These are phyloP conservation scores for Peronospora farinosa DNA, from an alignment of 352 stramenopile genomes.

Conservation along the genomic window DNA sequence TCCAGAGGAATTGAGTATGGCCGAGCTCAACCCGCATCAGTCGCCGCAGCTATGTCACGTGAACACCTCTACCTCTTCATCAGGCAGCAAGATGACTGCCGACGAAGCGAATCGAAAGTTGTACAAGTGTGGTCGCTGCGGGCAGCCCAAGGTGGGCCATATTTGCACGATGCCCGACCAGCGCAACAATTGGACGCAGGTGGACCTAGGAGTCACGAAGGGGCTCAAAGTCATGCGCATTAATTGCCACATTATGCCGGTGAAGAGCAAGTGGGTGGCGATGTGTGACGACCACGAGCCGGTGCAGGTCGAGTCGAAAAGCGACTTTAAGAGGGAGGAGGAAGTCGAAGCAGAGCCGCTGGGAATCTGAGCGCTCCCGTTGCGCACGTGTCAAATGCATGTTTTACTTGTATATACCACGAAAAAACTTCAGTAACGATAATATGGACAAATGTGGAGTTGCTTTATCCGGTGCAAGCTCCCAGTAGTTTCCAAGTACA, in stretches of 20 bases:
- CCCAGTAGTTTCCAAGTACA: too few relatives aligned
- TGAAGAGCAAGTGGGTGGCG: constrained; percentile 58
- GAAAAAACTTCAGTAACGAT: constrained; percentile 16
- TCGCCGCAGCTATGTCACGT: constrained; percentile 23
- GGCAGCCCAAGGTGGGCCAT: constrained; percentile 80
- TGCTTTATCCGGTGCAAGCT: too few relatives aligned
- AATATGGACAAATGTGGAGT: constrained; percentile 24
- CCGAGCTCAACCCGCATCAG: constrained; percentile 28
- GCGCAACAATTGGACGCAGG: constrained; percentile 82
- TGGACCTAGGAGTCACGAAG: constrained; percentile 71
- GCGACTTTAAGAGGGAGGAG: constrained; percentile 23
- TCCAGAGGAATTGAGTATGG: constrained; percentile 53
- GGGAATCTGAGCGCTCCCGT: constrained; percentile 11
- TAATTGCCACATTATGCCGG: constrained; percentile 66
- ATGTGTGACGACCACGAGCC: constrained; percentile 59
- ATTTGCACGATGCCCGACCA: constrained; percentile 83
- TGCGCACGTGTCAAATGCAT: constrained; percentile 9
- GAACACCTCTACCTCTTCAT: constrained; percentile 19
- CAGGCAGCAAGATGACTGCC: constrained; percentile 14
- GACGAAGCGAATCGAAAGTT: constrained; percentile 61
- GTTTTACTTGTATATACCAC: constrained; percentile 19
- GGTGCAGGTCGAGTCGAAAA: constrained; percentile 18
- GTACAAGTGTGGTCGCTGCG: constrained; percentile 85
- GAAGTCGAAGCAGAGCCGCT: constrained; percentile 28
- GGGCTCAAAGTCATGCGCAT: constrained; percentile 63